Percentiles rank a stretch among this genome's conserved stretches.
phyloP scores from a whole-genome alignment of 176 grass and related monocot genomes.

The Triticum monococcum region DNA sequence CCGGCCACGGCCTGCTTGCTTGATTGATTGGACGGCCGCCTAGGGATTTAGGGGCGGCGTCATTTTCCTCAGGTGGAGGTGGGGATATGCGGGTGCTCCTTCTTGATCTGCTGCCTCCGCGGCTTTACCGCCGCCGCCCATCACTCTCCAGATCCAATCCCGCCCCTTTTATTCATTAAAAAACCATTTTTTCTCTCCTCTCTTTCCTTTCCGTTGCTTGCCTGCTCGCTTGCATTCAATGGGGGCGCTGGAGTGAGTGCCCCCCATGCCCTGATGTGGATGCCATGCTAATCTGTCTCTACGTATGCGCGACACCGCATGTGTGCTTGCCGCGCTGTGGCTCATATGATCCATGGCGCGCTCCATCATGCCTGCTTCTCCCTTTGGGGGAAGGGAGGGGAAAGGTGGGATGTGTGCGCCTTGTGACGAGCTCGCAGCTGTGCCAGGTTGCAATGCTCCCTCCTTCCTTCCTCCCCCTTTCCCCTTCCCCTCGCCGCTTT shows the following conservation, averaged over 20 bases:
- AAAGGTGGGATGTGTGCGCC: not conserved
- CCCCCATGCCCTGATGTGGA: constrained; percentile 49
- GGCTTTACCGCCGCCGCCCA: constrained; percentile 26
- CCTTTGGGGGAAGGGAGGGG: not conserved
- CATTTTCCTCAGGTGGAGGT: constrained; percentile 46
- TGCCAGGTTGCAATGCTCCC: constrained; percentile 53
- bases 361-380: constrained; percentile 38
- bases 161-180: constrained; percentile 5
- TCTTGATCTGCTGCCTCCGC: constrained; percentile 33
- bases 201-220: not conserved
- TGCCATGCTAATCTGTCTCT: not conserved
- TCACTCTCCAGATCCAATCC: constrained; percentile 59
- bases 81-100: constrained; percentile 3
- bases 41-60: constrained; percentile 10
- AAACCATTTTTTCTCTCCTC: not conserved
- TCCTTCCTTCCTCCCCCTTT: constrained; percentile 23
- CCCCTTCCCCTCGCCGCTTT: not conserved
- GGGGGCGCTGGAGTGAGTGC: constrained; percentile 44
- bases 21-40: not conserved
- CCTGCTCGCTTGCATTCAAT: constrained; percentile 44
- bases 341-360: constrained; percentile 54
- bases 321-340: constrained; percentile 38
- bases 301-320: constrained; percentile 25
- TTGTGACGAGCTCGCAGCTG: constrained; percentile 52
- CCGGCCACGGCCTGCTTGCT: not conserved